These are phyloP conservation scores for Sextonia rubra DNA, from an alignment of 164 flowering plant genomes.

Conservation along the genomic window DNA sequence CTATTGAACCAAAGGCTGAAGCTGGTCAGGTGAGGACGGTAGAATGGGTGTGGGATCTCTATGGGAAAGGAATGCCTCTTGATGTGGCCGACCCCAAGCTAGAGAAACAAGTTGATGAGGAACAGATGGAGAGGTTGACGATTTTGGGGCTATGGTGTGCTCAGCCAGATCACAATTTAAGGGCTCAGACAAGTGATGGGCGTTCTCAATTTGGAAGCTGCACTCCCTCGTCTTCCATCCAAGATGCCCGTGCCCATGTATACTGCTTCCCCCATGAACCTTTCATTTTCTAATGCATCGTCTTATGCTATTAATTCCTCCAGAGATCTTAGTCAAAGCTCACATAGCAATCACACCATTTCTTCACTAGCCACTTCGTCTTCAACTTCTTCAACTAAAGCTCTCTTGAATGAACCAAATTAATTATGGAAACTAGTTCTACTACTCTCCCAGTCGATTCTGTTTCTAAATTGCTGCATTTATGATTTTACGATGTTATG, in stretches of 20 bases:
- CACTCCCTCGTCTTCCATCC: slow-evolving; percentile 26
- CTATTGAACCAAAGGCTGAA: slow-evolving; percentile 22
- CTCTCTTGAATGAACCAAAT: too few relatives aligned
- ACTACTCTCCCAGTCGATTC: slow-evolving; percentile 1
- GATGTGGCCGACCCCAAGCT: slow-evolving; percentile 34
- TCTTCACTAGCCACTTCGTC: neutral
- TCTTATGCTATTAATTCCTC: slow-evolving; percentile 8
- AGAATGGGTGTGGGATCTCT: slow-evolving; percentile 48
- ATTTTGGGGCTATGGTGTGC: slow-evolving; percentile 41
- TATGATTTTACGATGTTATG: too few relatives aligned
- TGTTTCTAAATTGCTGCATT: too few relatives aligned
- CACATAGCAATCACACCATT: slow-evolving; percentile 4
- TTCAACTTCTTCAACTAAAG: slow-evolving; percentile 1
- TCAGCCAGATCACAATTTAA: slow-evolving; percentile 19
- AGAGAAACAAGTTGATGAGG: slow-evolving; percentile 13
- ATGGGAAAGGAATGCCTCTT: slow-evolving; percentile 26
- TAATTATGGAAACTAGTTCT: neutral
- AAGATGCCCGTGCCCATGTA: slow-evolving; percentile 29
- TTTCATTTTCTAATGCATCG: slow-evolving; percentile 5
- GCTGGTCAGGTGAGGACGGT: slow-evolving; percentile 18
- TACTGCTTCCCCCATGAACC: slow-evolving; percentile 7
- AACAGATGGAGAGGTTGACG: slow-evolving; percentile 28
- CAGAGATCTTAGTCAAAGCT: slow-evolving; percentile 12
- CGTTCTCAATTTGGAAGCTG: slow-evolving; percentile 27
- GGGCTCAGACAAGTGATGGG: slow-evolving; percentile 32